A percentile compares a stretch with the other conserved stretches of the same genome.
Conservation (phyloP, 345 rosid genomes). For the Dovyalis caffra region DNA sequence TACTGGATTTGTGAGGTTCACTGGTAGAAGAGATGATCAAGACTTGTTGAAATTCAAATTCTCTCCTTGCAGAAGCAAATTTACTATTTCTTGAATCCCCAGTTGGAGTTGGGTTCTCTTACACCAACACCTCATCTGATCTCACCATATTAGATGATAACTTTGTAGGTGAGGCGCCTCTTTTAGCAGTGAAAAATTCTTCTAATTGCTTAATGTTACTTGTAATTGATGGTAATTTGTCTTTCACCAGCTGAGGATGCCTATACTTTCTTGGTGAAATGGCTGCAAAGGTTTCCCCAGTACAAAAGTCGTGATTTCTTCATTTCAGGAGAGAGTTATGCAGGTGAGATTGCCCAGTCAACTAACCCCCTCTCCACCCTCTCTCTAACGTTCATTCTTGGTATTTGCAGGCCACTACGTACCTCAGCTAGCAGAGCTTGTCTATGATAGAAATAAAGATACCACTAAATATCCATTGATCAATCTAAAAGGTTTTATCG, state of each 20-base stretch:
- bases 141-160: conserved; percentile 43
- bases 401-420: conserved; percentile 53
- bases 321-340: conserved; percentile 43
- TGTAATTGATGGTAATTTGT: not conserved
- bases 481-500: conserved; percentile 38
- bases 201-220: not conserved
- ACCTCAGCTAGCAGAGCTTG: conserved; percentile 63
- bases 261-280: conserved; percentile 32
- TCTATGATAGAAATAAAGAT: conserved; percentile 49
- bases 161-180: conserved; percentile 45
- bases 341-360: conserved; percentile 14
- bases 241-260: conserved; percentile 30
- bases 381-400: not conserved
- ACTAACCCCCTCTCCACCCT: not conserved
- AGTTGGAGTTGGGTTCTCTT: conserved; percentile 68
- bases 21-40: not conserved
- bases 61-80: conserved; percentile 44
- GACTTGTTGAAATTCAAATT: no score
- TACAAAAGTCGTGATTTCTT: conserved; percentile 34
- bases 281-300: conserved; percentile 40
- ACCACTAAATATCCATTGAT: conserved; percentile 29
- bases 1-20: no score
- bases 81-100: conserved; percentile 68
- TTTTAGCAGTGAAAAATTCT: not conserved
- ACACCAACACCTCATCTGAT: conserved; percentile 60